These are phyloP conservation scores for Eimeria falciformis DNA, from an alignment of 169 alveolate species.

Conservation along the genomic window DNA sequence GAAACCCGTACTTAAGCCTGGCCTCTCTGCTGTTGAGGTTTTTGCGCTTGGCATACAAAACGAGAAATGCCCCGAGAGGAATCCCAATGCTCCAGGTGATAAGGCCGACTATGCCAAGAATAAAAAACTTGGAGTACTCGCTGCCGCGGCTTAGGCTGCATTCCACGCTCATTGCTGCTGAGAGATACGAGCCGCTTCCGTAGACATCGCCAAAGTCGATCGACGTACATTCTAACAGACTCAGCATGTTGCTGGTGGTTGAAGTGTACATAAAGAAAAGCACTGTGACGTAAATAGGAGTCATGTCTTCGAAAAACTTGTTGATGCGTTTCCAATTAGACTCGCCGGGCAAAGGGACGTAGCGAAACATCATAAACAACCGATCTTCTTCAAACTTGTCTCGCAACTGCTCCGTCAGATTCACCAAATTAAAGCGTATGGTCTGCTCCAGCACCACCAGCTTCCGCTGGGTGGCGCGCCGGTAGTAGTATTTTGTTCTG, in stretches of 20 bases:
- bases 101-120: slow-evolving; percentile 85
- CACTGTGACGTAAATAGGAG: slow-evolving; percentile 88
- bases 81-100: slow-evolving; percentile 89
- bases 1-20: slow-evolving; percentile 87
- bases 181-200: slow-evolving; percentile 80
- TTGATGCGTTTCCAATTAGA: slow-evolving; percentile 79
- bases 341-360: slow-evolving; percentile 84
- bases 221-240: slow-evolving; percentile 86
- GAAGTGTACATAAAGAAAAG: slow-evolving; percentile 87
- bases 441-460: slow-evolving; percentile 79
- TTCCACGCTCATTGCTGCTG: slow-evolving; percentile 86
- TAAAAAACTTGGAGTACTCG: slow-evolving; percentile 82
- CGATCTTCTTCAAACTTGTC: slow-evolving; percentile 85
- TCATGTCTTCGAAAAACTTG: slow-evolving; percentile 89
- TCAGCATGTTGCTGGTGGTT: slow-evolving; percentile 85
- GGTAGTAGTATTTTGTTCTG: slow-evolving; percentile 69
- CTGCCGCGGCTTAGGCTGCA: slow-evolving; percentile 84
- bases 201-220: slow-evolving; percentile 80
- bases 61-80: slow-evolving; percentile 86
- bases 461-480: slow-evolving; percentile 72
- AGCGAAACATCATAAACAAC: slow-evolving; percentile 85
- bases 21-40: slow-evolving; percentile 84
- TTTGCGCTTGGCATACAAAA: slow-evolving; percentile 83
- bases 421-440: slow-evolving; percentile 78
- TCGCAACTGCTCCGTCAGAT: slow-evolving; percentile 79